Conservation (phyloP, 768 basidiomycete genomes). For the Boletellus ananas region DNA sequence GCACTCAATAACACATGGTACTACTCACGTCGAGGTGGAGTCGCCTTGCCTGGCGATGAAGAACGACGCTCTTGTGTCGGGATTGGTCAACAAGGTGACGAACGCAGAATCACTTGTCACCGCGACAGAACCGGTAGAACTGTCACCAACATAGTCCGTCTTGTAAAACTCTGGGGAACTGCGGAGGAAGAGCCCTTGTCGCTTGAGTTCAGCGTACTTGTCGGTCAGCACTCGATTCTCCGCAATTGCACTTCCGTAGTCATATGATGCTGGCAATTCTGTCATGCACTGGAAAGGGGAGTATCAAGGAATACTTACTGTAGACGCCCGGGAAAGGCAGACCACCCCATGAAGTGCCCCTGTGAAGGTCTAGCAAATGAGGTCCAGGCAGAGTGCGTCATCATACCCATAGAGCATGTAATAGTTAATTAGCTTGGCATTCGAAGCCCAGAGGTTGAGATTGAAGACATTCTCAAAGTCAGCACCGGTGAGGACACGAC, state of each 20-base stretch:
- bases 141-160: conserved; percentile 70
- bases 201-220: conserved; percentile 77
- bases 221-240: conserved; percentile 63
- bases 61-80: conserved; percentile 62
- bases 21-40: conserved; percentile 61
- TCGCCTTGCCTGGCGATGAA: conserved; percentile 65
- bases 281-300: neutral
- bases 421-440: conserved; percentile 77
- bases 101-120: conserved; percentile 48
- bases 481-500: conserved; percentile 63
- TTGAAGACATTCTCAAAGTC: conserved; percentile 81
- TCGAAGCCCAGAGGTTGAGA: conserved; percentile 71
- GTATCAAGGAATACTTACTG: conserved; percentile 31
- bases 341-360: conserved; percentile 84
- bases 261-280: conserved; percentile 53
- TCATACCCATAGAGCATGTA: conserved; percentile 81
- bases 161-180: conserved; percentile 77
- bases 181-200: conserved; percentile 73
- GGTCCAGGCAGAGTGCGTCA: neutral
- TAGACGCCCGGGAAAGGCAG: conserved; percentile 77
- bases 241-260: conserved; percentile 70
- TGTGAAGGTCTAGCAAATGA: conserved; percentile 25
- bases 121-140: conserved; percentile 44
- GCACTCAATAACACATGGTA: neutral
- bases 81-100: conserved; percentile 63